Evolutionary conservation across 2,329 filamentous ascomycete genomes (phyloP), one percentile per base, ranked within the genome.

Genomic region (Pestalotiopsis sp.): DNA sequence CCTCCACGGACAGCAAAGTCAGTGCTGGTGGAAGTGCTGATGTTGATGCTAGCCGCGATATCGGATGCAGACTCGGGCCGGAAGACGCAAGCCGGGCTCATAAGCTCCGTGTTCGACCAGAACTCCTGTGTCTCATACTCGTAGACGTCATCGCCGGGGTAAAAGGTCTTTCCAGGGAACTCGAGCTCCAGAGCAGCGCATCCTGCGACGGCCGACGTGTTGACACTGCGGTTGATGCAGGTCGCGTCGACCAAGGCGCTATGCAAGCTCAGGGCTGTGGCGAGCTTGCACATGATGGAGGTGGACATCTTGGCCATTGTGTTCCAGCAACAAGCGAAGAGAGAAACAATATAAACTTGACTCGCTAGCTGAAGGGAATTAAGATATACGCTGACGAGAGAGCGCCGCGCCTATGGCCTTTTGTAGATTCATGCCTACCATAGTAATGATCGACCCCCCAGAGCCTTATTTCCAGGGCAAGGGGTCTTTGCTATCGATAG

Each of bases 71-170:
- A 75, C 45, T 75, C 68, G 14, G 78, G 78, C 20, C 78, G 77
- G 69, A 78, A 79, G n/a, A 80, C 75, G 60, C 78, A 80, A 9
- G 71, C 73, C 4, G 78, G 77, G 31, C 71, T 72, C 71, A 78
- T 70, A 49, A 78, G 71, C 73, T 80, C 76, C 12, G 77, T 79
- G 69, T 79, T 78, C 13, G 78, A 79, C 78, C 78, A 79, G 71
- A 79, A 79, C 61, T 77, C 70, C 62, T 74, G 69, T 36, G 73
- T 67, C 69, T 80, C 77, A 64, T 77, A 76, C 12, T 74, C 63
- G 69, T 79, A 80, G 4, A 79, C 76, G 3, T 57, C 41, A 57
- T 66, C 72, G 38, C 69, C 67, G 6, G 67, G 72, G 61, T 63
- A 68, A 69, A 77, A 79, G 36, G 77, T 69, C 13, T 72, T 71